Percentiles rank a stretch among this genome's conserved stretches.
These are phyloP conservation scores for Globisporangium rhizosaccharum DNA, from an alignment of 352 stramenopile genomes.

Conservation along the genomic window DNA sequence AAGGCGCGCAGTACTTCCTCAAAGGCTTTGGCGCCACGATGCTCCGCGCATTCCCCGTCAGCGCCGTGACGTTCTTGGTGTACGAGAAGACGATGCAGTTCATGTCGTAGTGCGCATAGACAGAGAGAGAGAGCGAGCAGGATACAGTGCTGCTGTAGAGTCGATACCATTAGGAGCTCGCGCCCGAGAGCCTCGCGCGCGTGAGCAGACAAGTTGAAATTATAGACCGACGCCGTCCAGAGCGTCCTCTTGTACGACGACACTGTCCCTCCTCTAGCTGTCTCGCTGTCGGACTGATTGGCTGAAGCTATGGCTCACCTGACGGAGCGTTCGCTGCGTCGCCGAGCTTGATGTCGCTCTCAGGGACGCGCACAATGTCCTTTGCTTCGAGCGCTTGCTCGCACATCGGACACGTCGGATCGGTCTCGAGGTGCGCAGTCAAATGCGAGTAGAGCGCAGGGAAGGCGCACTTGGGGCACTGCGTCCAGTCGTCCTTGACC, in stretches of 20 bases:
- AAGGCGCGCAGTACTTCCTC: constrained; percentile 67
- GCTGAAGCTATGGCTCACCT: constrained; percentile 2
- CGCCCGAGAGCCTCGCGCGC: too few species aligned
- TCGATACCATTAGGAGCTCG: too few species aligned
- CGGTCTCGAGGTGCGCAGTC: constrained; percentile 61
- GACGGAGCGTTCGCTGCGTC: constrained; percentile 9
- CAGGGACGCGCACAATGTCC: constrained; percentile 27
- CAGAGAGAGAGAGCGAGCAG: background rate
- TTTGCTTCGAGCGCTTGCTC: constrained; percentile 40
- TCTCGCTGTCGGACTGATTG: too few species aligned
- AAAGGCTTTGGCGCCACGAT: constrained; percentile 80
- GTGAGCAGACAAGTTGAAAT: constrained; percentile 3
- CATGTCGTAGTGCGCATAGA: constrained; percentile 35
- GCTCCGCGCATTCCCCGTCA: constrained; percentile 77
- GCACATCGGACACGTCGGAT: constrained; percentile 74
- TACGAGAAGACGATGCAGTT: constrained; percentile 84
- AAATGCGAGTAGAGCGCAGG: constrained; percentile 89
- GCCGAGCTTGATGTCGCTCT: constrained; percentile 40
- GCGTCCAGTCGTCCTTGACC: constrained; percentile 89
- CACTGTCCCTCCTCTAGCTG: background rate
- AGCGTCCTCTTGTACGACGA: too few species aligned
- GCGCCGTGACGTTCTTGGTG: constrained; percentile 80
- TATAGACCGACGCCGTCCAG: background rate
- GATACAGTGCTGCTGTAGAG: too few species aligned
- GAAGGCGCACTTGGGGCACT: constrained; percentile 87